Conservation (phyloP, 192 early-diverging fungal genomes). For the Coemansia sp. region DNA sequence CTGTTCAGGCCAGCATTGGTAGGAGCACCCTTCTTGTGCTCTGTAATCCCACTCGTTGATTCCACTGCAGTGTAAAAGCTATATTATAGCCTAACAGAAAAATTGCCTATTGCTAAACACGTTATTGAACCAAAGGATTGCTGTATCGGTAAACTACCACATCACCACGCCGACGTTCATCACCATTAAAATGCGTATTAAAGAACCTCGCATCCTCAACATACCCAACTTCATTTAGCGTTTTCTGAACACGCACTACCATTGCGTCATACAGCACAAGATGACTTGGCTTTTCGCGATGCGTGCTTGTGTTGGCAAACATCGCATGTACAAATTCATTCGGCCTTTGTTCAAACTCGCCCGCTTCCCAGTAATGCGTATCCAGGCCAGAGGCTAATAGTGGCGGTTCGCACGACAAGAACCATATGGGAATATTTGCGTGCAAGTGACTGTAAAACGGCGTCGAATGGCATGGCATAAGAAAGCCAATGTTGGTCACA, state of each 20-base stretch:
- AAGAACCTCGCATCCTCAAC: conserved; percentile 81
- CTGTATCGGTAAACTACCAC: conserved; percentile 65
- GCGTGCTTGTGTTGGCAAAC: conserved; percentile 17
- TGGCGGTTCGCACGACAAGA: conserved; percentile 92
- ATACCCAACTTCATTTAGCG: conserved; percentile 57
- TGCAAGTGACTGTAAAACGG: conserved; percentile 90
- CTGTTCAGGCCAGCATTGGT: too few species aligned
- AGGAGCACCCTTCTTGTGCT: too few species aligned
- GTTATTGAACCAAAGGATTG: neutral
- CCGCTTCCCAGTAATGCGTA: conserved; percentile 72
- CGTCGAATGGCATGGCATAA: conserved; percentile 98
- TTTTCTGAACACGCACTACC: conserved; percentile 24
- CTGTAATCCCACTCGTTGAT: too few species aligned
- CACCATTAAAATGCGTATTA: conserved; percentile 87
- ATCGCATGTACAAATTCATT: conserved; percentile 54
- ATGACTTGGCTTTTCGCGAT: conserved; percentile 64
- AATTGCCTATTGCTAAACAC: neutral
- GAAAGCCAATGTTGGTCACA: conserved; percentile 60
- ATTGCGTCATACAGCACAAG: conserved; percentile 79
- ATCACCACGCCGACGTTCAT: conserved; percentile 75
- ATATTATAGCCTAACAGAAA: too few species aligned
- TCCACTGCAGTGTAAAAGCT: neutral
- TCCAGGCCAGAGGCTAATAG: conserved; percentile 31
- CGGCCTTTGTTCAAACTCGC: conserved; percentile 77
- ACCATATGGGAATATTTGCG: conserved; percentile 67